A percentile compares a stretch with the other conserved stretches of the same genome.
These are phyloP conservation scores for Amniculicola lignicola DNA, from an alignment of 495 filamentous ascomycete species.

Conservation along the genomic window DNA sequence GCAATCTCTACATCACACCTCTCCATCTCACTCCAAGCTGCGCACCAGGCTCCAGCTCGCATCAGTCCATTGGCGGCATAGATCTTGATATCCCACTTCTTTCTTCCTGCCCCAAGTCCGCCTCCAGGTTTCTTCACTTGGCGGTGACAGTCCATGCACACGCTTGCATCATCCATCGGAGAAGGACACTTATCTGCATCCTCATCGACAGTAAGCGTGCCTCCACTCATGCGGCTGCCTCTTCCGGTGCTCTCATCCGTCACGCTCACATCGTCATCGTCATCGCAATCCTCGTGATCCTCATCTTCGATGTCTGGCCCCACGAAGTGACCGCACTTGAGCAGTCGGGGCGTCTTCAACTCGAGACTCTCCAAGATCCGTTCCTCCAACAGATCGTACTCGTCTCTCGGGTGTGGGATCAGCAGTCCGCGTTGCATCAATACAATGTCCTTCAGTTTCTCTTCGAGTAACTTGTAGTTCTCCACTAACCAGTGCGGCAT, in stretches of 20 bases:
- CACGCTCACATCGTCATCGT: slow-evolving; percentile 18
- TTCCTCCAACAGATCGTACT: slow-evolving; percentile 91
- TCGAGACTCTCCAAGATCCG: slow-evolving; percentile 84
- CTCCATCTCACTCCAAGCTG: slow-evolving; percentile 97
- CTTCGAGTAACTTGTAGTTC: slow-evolving; percentile 71
- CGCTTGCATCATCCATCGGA: slow-evolving; percentile 21
- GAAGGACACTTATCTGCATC: slow-evolving; percentile 29
- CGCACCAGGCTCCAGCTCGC: slow-evolving; percentile 85
- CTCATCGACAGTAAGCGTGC: slow-evolving; percentile 31
- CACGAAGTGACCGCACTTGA: slow-evolving; percentile 73
- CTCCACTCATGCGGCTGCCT: slow-evolving; percentile 44
- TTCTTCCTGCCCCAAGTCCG: slow-evolving; percentile 35
- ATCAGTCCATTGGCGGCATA: slow-evolving; percentile 94
- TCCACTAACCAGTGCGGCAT: slow-evolving; percentile 59
- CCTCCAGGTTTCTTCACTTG: slow-evolving; percentile 27
- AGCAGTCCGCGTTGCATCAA: slow-evolving; percentile 75
- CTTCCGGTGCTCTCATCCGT: slow-evolving; percentile 23
- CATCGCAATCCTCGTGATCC: slow-evolving; percentile 20
- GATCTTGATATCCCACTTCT: slow-evolving; percentile 79
- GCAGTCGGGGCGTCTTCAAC: slow-evolving; percentile 64
- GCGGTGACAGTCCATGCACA: slow-evolving; percentile 38
- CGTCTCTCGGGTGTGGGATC: slow-evolving; percentile 81
- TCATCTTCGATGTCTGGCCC: slow-evolving; percentile 9
- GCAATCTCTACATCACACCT: slow-evolving; percentile 90
- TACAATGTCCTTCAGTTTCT: slow-evolving; percentile 72